Conservation (phyloP, 805 yeast species). For the Blastobotrys peoriensis region DNA sequence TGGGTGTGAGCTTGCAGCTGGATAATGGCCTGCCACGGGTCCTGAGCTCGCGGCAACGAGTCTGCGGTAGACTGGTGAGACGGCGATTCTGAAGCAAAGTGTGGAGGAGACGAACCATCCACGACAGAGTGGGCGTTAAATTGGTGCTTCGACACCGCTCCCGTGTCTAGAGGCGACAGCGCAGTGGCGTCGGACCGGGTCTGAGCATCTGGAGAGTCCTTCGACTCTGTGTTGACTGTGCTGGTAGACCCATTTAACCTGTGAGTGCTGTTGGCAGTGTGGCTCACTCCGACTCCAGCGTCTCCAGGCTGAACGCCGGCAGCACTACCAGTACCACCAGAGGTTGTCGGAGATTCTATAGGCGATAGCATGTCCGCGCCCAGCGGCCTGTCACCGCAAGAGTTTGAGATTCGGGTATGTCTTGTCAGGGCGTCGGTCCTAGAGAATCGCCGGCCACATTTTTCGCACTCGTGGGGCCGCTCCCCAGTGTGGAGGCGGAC, state of each 20-base stretch:
- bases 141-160: neutral
- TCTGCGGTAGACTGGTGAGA: neutral
- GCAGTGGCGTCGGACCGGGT: neutral
- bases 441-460: conserved; percentile 62
- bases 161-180: neutral
- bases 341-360: neutral
- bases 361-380: neutral
- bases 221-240: neutral
- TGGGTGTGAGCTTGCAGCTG: conserved; percentile 26
- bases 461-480: conserved; percentile 55
- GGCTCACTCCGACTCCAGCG: neutral
- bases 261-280: neutral
- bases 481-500: conserved; percentile 71
- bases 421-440: conserved; percentile 71
- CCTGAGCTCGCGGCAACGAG: neutral
- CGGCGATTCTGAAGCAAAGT: neutral
- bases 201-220: neutral
- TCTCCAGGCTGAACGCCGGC: neutral
- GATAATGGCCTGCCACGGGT: neutral
- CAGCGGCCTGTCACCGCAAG: neutral
- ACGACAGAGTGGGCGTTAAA: neutral
- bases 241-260: neutral
- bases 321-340: neutral
- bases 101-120: too few species aligned
- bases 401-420: conserved; percentile 41